Conservation (phyloP, 106 monocot species). For the Allium fistulosum region DNA sequence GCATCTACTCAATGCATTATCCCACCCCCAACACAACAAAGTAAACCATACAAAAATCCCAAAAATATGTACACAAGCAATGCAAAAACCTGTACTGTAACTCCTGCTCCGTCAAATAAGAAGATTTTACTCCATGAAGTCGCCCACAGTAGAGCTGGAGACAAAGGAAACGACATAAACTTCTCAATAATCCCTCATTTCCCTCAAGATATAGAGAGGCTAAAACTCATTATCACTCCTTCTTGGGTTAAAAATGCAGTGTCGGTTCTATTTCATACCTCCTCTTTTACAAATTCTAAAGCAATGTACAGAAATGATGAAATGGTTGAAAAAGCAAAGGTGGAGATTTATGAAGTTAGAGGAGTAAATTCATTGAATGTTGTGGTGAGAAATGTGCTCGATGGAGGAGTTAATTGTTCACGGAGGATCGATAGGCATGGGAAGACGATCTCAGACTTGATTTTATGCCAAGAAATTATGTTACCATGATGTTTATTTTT, state of each 20-base stretch:
- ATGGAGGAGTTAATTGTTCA: conserved; percentile 96
- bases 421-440: conserved; percentile 93
- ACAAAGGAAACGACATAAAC: conserved; percentile 94
- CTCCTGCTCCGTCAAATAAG: conserved; percentile 36
- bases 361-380: conserved; percentile 86
- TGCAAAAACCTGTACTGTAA: neutral
- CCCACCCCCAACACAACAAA: conserved; percentile 1
- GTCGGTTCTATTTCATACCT: conserved; percentile 38
- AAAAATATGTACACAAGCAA: neutral
- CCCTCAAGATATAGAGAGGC: conserved; percentile 47
- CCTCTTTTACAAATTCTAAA: conserved; percentile 25
- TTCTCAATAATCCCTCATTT: conserved; percentile 90
- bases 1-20: neutral
- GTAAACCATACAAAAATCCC: neutral
- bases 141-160: conserved; percentile 88
- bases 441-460: conserved; percentile 88
- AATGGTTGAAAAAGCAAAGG: conserved; percentile 25
- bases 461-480: conserved; percentile 66
- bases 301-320: conserved; percentile 12
- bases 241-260: conserved; percentile 61
- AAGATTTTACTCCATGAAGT: conserved; percentile 68
- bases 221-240: conserved; percentile 61
- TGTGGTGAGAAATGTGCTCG: conserved; percentile 73
- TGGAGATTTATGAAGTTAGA: conserved; percentile 78
- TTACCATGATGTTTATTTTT: conserved; percentile 18